Base-by-base conservation (phyloP, 2,329 filamentous ascomycete genomes). In the Cadophora malorum region DNA sequence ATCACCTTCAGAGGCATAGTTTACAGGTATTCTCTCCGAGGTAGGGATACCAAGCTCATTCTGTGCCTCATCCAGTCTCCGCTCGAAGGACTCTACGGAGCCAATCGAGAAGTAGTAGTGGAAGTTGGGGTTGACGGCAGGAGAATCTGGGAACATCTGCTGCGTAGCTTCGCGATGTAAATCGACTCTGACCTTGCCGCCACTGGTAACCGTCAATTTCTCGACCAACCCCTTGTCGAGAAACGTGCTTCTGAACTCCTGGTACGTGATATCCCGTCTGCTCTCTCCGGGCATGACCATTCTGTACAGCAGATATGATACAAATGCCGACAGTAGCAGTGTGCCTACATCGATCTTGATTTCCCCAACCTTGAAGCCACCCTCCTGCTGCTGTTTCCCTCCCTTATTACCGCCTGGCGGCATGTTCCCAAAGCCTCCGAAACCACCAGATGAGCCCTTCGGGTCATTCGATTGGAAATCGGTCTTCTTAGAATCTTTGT, bases 101-200 rank as follows among this genome's bases (percentile, higher is more conserved):
- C 96, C 96, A 76, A 99, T 97, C 67, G 91, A 93, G 84, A 99
- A 98, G 81, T 93, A 94, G 81, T 97, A 97, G 81, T 88, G 86
- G 82, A 94, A 93, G 75, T 88, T 88, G 23, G 87, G 84, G 73
- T 89, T 88, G 31, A 84, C 83, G 21, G 90, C 90, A 8, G 87
- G 86, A 28, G 91, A 92, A 67, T 95, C 92, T 2, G 93, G 91
- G 76, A 94, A 94, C 80, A 91, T 86, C 60, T 86, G 81, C 59
- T 86, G 85, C 47, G 91, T 86, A 38, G 90, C 91, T 73, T 94
- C 90, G 60, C 91, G 89, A 78, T 96, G 89, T 60, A 96, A 84
- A 72, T 93, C 88, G 38, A 97, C 92, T 65, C 91, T 88, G 56
- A 98, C 96, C 70, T 87, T 88, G 75, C 88, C 89, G 71, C 90